Base-by-base conservation (phyloP, 352 stramenopile species). In the Pythium phragmiticola region DNA sequence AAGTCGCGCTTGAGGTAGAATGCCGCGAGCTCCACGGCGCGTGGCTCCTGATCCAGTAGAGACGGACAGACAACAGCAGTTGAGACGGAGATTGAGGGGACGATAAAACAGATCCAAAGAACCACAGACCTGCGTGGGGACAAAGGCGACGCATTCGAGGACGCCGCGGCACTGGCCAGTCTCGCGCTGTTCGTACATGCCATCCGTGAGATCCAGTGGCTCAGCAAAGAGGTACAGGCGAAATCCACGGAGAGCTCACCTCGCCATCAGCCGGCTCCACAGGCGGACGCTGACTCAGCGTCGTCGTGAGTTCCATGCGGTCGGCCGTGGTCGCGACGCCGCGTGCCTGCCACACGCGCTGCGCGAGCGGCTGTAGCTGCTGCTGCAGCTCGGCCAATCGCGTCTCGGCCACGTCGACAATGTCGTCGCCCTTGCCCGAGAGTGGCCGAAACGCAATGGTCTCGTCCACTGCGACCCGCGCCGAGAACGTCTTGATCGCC, bases 1-100 rank as follows among this genome's bases (percentile, higher is more conserved):
- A 90, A 86, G 57, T 92, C 83, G 28, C 68, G 78, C 60, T 92
- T 92, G 26, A 92, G 68, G 55, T 74, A 83, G 33, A 66, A 69
- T 13, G 65, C 50, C n/a, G 80, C 82, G 21, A 76, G 60, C 6
- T 81, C 70, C 21, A 66, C 60, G 0, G 70, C 65, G 7, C 77
- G 61, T 19, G 73, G 55, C 45, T 77, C 71, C 53, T 69, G 16
- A 30, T 50, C 17, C 28, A 68, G n/a, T 55, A n/a, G 1, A 14
- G 0, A 50, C 17, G 21, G 12, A 17, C 2, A 33, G 4, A 36
- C 14, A 21, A 56, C 26, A 23, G 2, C 3, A 54, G 3, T 4
- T 16, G 16, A 53, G 28, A 21, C 7, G 13, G 26, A 37, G 19
- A n/a, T 46, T 21, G 39, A 46, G 9, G 6, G 9, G 36, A 4